These are phyloP conservation scores for Metarhizium brunneum DNA, from an alignment of 2,329 filamentous ascomycete species.

Conservation along the genomic window DNA sequence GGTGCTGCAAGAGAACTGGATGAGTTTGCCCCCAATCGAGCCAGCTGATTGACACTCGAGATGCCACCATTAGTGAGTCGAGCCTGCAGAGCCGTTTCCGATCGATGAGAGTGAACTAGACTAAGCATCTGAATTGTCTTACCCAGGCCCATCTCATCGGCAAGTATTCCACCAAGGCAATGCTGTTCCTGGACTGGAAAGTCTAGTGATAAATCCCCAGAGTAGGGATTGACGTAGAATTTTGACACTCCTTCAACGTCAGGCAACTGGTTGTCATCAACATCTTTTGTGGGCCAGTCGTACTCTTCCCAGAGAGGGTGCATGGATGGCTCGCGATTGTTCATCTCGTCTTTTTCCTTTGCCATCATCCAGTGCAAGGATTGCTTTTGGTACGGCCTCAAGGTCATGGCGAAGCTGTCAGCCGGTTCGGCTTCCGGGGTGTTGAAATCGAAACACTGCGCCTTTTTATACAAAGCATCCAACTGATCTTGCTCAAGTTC, in stretches of 20 bases:
- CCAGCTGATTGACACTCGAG: slow-evolving; percentile 48
- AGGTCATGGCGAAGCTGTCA: slow-evolving; percentile 68
- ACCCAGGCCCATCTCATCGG: slow-evolving; percentile 94
- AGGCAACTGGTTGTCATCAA: slow-evolving; percentile 69
- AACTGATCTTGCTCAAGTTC: slow-evolving; percentile 94
- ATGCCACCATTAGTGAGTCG: slow-evolving; percentile 20
- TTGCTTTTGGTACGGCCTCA: slow-evolving; percentile 92
- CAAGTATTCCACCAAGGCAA: slow-evolving; percentile 85
- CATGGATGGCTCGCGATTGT: slow-evolving; percentile 71
- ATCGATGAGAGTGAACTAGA: slow-evolving; percentile 75
- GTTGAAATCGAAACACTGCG: slow-evolving; percentile 91
- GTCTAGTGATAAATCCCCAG: slow-evolving; percentile 81
- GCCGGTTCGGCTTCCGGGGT: slow-evolving; percentile 82
- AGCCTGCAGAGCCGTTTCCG: slow-evolving; percentile 36
- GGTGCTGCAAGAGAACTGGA: slow-evolving; percentile 58
- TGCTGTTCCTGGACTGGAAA: slow-evolving; percentile 93
- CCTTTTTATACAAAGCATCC: slow-evolving; percentile 88
- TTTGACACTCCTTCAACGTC: slow-evolving; percentile 53
- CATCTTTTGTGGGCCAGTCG: slow-evolving; percentile 76
- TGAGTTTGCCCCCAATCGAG: slow-evolving; percentile 49
- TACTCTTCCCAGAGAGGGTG: slow-evolving; percentile 98
- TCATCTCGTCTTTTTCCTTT: slow-evolving; percentile 76
- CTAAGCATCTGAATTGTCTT: slow-evolving; percentile 99
- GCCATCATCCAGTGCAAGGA: slow-evolving; percentile 93
- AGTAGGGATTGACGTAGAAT: slow-evolving; percentile 97